Conservation (phyloP, 805 yeast species). For the Starmerella bombi region DNA sequence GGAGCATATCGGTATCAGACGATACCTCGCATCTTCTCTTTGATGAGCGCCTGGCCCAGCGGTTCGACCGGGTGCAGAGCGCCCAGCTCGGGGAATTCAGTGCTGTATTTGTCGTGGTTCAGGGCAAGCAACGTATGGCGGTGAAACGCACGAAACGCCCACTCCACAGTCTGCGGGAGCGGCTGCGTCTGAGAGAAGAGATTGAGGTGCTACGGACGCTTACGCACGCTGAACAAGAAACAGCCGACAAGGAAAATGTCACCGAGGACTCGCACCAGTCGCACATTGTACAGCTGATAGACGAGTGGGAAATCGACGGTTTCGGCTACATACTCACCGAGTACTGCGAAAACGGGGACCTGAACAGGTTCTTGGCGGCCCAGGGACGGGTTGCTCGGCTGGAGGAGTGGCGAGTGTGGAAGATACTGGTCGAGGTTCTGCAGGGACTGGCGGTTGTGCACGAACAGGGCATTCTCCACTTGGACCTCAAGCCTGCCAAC, state of each 20-base stretch:
- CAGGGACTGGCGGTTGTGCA: slow-evolving; percentile 72
- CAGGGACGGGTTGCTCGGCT: slow-evolving; percentile 61
- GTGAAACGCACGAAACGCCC: slow-evolving; percentile 74
- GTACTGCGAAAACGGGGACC: slow-evolving; percentile 85
- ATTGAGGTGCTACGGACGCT: slow-evolving; percentile 44
- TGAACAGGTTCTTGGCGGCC: slow-evolving; percentile 66
- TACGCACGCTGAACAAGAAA: slow-evolving; percentile 4
- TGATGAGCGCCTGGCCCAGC: slow-evolving; percentile 29
- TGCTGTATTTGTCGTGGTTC: slow-evolving; percentile 58
- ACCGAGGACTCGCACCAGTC: slow-evolving; percentile 52
- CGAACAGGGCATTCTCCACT: slow-evolving; percentile 58
- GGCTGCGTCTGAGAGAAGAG: slow-evolving; percentile 55
- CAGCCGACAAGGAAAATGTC: slow-evolving; percentile 9
- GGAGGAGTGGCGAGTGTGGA: slow-evolving; percentile 98
- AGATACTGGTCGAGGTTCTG: slow-evolving; percentile 71
- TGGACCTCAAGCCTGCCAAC: slow-evolving; percentile 92
- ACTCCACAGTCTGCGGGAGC: slow-evolving; percentile 32
- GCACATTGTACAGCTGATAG: slow-evolving; percentile 62
- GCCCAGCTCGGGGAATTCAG: slow-evolving; percentile 87
- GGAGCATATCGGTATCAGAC: neutral
- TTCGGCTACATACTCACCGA: slow-evolving; percentile 86
- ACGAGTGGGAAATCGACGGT: slow-evolving; percentile 67
- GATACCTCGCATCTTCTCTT: neutral
- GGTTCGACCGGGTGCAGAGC: slow-evolving; percentile 53
- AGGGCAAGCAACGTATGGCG: slow-evolving; percentile 41